phyloP scores from a whole-genome alignment of 768 basidiomycete genomes.

The Kockovaella imperatae region DNA sequence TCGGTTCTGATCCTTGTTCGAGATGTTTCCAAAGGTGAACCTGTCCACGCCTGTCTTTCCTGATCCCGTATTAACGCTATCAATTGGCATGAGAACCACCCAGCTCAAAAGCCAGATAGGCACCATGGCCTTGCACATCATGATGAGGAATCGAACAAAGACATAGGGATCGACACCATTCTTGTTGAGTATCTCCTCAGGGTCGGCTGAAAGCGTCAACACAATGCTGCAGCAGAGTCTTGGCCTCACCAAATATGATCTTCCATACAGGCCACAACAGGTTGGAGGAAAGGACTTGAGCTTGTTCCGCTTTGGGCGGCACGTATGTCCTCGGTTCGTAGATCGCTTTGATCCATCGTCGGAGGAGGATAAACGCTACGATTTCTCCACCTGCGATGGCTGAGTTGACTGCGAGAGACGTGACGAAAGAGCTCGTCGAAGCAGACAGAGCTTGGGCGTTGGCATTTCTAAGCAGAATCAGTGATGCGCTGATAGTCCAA shows the following conservation, averaged over 20 bases:
- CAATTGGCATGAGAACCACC: conserved; percentile 71
- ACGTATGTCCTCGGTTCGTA: conserved; percentile 70
- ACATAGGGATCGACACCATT: conserved; percentile 69
- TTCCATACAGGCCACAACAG: conserved; percentile 25
- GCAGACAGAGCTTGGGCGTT: conserved; percentile 44
- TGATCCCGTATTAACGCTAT: conserved; percentile 51
- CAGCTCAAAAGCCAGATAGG: conserved; percentile 91
- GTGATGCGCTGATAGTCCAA: no score
- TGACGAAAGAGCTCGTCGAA: conserved; percentile 69
- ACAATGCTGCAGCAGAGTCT: conserved; percentile 55
- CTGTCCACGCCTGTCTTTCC: conserved; percentile 56
- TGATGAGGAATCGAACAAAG: conserved; percentile 77
- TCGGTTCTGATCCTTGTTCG: conserved; percentile 50
- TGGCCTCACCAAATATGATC: conserved; percentile 23
- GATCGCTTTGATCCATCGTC: conserved; percentile 76
- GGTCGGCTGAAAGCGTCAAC: conserved; percentile 55
- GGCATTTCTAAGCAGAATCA: no score
- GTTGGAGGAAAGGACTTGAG: conserved; percentile 20
- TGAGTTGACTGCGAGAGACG: conserved; percentile 76
- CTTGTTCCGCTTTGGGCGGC: conserved; percentile 50
- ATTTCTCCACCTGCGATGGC: conserved; percentile 55
- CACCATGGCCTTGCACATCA: conserved; percentile 72
- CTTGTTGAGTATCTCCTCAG: conserved; percentile 33
- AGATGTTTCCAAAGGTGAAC: conserved; percentile 77
- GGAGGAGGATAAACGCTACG: conserved; percentile 67